Evolutionary conservation across 345 rosid species (phyloP), one percentile per base, ranked within the genome.

Genomic region (Geranium brycei): DNA sequence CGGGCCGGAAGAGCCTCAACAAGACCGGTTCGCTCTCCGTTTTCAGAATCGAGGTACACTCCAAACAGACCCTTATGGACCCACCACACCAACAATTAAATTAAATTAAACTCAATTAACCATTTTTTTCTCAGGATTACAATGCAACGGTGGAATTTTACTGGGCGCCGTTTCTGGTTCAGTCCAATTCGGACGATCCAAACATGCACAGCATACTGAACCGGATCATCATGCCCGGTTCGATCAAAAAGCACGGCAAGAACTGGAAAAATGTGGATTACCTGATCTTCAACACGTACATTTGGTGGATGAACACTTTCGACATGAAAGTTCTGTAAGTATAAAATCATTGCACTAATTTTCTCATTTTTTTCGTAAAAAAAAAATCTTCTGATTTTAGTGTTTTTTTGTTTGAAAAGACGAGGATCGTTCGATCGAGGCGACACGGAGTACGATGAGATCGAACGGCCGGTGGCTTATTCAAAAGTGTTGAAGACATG

Each of bases 341-440:
- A 47, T 1, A 35, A 35, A 0, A 35, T 35, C 4, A 35, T 35
- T 35, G 10, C 41, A 35, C 41, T 35, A 35, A 35, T 35, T 35
- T 35, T 35, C 41, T 23, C 7, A 35, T 35, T 35, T 35, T 32
- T 32, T 32, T 32, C 38, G 3, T 32, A n/a, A n/a, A 23, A 23
- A 23, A 23, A 23, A 23, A 23, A 23, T 23, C 41, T 35, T 35
- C 41, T 35, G 4, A 35, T 35, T 35, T 35, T 1, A 7, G 10
- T 7, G 5, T 35, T 35, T 35, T 32, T 35, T 4, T 4, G 41
- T 35, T 35, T 35, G 41, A 14, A 65, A 64, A 91, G 97, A 53
- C 91, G 87, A 61, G 96, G 97, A 64, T 88, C 97, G 51, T 90
- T 90, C 67, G 91, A 88, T 60, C 74, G 78, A 60, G 99, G 95